Conservation (phyloP, 2,329 filamentous ascomycete species). For the Nannizziopsis arthrosporioides region DNA sequence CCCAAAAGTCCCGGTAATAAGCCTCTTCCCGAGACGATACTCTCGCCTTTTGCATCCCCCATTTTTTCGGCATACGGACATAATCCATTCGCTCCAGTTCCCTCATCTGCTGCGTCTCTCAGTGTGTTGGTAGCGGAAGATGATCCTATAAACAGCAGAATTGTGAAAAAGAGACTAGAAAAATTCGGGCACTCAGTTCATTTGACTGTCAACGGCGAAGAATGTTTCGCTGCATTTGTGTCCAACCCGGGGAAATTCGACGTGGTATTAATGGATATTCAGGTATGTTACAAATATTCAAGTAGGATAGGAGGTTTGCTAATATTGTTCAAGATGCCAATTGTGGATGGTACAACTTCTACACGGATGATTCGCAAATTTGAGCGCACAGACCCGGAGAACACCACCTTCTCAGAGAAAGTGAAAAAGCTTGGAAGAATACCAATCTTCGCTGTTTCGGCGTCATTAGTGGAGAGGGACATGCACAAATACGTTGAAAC, state of each 20-base stretch:
- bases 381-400: background rate
- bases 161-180: slow-evolving; percentile 3
- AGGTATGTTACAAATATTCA: background rate
- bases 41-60: background rate
- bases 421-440: background rate
- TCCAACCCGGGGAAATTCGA: background rate
- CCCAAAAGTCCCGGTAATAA: no score
- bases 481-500: slow-evolving; percentile 4
- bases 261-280: slow-evolving; percentile 6
- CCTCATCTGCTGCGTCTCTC: background rate
- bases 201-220: slow-evolving; percentile 5
- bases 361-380: slow-evolving; percentile 3
- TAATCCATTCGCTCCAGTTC: background rate
- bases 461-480: background rate
- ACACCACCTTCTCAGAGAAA: background rate
- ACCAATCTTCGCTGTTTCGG: slow-evolving; percentile 7
- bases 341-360: slow-evolving; percentile 1
- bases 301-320: background rate
- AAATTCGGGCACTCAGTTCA: background rate
- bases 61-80: background rate
- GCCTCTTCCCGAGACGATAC: no score
- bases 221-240: background rate
- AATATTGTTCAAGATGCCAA: background rate
- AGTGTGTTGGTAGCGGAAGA: slow-evolving; percentile 5
- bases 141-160: slow-evolving; percentile 7